A percentile compares a stretch with the other conserved stretches of the same genome.
phyloP scores from a whole-genome alignment of 2,329 filamentous ascomycete species.

The Biscogniauxia mediterranea region DNA sequence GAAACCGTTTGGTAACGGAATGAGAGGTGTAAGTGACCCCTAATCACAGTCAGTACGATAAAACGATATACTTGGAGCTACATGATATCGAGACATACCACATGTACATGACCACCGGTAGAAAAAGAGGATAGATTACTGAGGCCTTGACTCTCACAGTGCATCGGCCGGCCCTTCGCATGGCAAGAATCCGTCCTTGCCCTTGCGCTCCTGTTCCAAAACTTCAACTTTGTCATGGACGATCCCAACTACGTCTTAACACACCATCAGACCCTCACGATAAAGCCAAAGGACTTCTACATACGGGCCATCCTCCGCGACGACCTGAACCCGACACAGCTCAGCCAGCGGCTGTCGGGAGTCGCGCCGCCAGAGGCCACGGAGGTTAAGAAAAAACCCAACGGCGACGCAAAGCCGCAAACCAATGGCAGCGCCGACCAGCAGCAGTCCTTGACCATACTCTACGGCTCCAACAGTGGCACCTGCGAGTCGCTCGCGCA shows the following conservation, averaged over 20 bases:
- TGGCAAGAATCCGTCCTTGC: conserved; percentile 51
- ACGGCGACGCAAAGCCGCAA: conserved; percentile 11
- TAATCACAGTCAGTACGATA: background rate
- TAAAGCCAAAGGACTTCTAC: conserved; percentile 63
- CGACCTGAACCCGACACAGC: conserved; percentile 32
- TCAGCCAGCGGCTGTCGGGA: conserved; percentile 21
- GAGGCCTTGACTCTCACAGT: conserved; percentile 21
- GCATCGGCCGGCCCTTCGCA: conserved; percentile 53
- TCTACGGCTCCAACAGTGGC: conserved; percentile 57
- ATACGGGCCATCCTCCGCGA: conserved; percentile 58
- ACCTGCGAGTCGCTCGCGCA: conserved; percentile 57
- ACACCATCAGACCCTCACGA: conserved; percentile 56
- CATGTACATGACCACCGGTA: too few relatives aligned
- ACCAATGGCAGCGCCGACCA: conserved; percentile 23
- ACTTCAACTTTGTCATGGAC: conserved; percentile 64
- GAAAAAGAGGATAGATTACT: too few relatives aligned
- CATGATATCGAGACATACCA: background rate
- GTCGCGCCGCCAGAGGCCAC: background rate
- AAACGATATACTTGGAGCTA: too few relatives aligned
- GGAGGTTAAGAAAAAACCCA: conserved; percentile 17
- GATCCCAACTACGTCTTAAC: conserved; percentile 59
- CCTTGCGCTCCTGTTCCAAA: conserved; percentile 62
- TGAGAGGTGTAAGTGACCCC: conserved; percentile 35
- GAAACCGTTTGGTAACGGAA: conserved; percentile 56
- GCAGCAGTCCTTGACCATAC: conserved; percentile 48